Percentiles rank a stretch among this genome's conserved stretches.
Evolutionary conservation across 306 rosid genomes (phyloP).

Genomic region (Prunus kanzakura): DNA sequence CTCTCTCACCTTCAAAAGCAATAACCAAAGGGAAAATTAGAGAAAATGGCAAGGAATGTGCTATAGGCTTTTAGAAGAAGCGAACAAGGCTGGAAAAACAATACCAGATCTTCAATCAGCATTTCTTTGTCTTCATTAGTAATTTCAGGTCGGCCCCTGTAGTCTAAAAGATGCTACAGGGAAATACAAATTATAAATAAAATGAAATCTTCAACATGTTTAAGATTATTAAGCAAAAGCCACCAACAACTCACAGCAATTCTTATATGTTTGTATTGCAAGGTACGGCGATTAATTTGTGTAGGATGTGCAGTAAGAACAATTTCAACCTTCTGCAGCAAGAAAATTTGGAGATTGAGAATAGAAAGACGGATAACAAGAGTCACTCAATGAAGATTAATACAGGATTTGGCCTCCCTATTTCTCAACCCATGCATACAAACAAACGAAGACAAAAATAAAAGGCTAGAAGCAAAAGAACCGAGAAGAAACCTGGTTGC

Average conservation of each 20-base stretch:
- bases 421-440: slow-evolving; percentile 12
- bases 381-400: neutral
- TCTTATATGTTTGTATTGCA: slow-evolving; percentile 81
- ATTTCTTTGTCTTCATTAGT: slow-evolving; percentile 77
- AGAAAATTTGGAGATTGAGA: slow-evolving; percentile 19
- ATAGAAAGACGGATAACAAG: slow-evolving; percentile 1
- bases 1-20: slow-evolving; percentile 76
- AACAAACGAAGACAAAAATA: neutral
- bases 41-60: neutral
- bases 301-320: slow-evolving; percentile 99
- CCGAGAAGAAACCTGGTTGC: slow-evolving; percentile 68
- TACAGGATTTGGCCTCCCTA: neutral
- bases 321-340: slow-evolving; percentile 79
- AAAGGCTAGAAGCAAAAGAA: slow-evolving; percentile 1
- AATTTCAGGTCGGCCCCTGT: slow-evolving; percentile 81
- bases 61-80: slow-evolving; percentile 25
- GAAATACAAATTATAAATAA: slow-evolving; percentile 17
- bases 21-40: slow-evolving; percentile 14
- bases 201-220: slow-evolving; percentile 18
- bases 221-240: slow-evolving; percentile 10
- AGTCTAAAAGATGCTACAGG: slow-evolving; percentile 79
- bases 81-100: slow-evolving; percentile 25
- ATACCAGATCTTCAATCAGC: slow-evolving; percentile 95
- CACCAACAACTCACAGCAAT: slow-evolving; percentile 60
- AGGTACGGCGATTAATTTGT: slow-evolving; percentile 91